phyloP scores from a whole-genome alignment of 208 protist genomes.

The Acanthamoeba lenticulata region DNA sequence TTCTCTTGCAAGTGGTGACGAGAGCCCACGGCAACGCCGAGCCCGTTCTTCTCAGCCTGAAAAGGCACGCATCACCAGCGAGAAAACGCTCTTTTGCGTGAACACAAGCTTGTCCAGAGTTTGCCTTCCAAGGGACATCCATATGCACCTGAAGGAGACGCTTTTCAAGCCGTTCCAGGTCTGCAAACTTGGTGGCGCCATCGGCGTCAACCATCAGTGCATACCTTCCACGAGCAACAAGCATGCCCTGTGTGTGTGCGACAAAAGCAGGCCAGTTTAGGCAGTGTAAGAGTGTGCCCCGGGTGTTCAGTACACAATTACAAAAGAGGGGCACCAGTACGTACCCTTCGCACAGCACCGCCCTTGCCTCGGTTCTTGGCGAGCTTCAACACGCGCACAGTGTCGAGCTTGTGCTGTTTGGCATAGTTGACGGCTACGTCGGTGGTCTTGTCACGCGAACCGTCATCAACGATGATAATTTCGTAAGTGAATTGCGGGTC shows the following conservation, averaged over 20 bases:
- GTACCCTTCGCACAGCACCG: slow-evolving; percentile 82
- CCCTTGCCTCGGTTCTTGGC: slow-evolving; percentile 86
- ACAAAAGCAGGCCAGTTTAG: background rate
- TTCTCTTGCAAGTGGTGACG: slow-evolving; percentile 82
- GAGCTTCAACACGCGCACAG: slow-evolving; percentile 78
- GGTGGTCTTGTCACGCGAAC: slow-evolving; percentile 81
- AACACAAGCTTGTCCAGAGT: background rate
- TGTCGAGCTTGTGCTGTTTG: slow-evolving; percentile 69
- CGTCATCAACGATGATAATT: slow-evolving; percentile 87
- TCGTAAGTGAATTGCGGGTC: slow-evolving; percentile 83
- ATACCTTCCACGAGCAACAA: slow-evolving; percentile 79
- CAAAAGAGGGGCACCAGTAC: background rate
- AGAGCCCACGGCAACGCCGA: slow-evolving; percentile 80
- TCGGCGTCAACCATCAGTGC: slow-evolving; percentile 90
- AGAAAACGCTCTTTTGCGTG: background rate
- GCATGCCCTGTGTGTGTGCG: slow-evolving; percentile 76
- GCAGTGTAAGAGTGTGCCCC: background rate
- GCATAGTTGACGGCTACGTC: slow-evolving; percentile 68
- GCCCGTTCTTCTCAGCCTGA: slow-evolving; percentile 64
- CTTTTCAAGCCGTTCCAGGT: slow-evolving; percentile 76
- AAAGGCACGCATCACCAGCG: slow-evolving; percentile 9
- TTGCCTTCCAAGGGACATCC: background rate
- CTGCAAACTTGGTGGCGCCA: slow-evolving; percentile 86
- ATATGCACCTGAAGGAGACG: background rate
- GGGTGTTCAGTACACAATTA: background rate